Conservation (phyloP, 148 eudicot genomes). For the Fagopyrum homotropicum region DNA sequence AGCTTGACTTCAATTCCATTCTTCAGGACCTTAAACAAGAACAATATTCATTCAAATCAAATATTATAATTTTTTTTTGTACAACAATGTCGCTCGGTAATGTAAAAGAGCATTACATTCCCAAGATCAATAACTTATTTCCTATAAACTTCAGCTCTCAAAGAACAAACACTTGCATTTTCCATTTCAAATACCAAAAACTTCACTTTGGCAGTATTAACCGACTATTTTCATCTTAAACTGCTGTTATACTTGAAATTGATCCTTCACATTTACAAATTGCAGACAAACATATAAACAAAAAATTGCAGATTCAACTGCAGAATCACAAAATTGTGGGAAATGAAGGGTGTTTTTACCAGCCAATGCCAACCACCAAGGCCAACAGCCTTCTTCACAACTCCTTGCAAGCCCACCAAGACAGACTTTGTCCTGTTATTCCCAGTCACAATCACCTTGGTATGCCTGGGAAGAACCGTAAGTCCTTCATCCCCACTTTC, state of each 20-base stretch:
- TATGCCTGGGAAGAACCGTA: constrained; percentile 84
- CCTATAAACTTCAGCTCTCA: not conserved
- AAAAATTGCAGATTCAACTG: constrained; percentile 7
- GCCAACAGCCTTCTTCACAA: constrained; percentile 97
- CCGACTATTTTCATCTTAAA: too few species aligned
- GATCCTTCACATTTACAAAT: too few species aligned
- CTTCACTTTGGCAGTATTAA: too few species aligned
- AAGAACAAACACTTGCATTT: not conserved
- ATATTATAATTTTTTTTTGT: not conserved
- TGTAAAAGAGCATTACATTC: not conserved
- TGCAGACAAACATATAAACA: not conserved
- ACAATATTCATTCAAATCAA: not conserved
- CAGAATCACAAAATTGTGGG: not conserved
- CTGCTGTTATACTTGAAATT: too few species aligned
- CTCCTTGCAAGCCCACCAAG: constrained; percentile 91
- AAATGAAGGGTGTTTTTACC: constrained; percentile 34
- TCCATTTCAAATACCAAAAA: not conserved
- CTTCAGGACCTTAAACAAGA: constrained; percentile 59
- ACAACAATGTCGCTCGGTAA: too few species aligned
- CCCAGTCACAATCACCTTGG: constrained; percentile 91
- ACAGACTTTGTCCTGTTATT: constrained; percentile 94
- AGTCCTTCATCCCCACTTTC: constrained; percentile 94
- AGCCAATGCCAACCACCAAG: constrained; percentile 99
- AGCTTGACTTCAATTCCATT: constrained; percentile 96
- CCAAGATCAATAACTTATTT: not conserved